Percentiles rank a stretch among this genome's conserved stretches.
Evolutionary conservation across 75 land plant species (phyloP).

Genomic region (Chamaecyparis obtusa): DNA sequence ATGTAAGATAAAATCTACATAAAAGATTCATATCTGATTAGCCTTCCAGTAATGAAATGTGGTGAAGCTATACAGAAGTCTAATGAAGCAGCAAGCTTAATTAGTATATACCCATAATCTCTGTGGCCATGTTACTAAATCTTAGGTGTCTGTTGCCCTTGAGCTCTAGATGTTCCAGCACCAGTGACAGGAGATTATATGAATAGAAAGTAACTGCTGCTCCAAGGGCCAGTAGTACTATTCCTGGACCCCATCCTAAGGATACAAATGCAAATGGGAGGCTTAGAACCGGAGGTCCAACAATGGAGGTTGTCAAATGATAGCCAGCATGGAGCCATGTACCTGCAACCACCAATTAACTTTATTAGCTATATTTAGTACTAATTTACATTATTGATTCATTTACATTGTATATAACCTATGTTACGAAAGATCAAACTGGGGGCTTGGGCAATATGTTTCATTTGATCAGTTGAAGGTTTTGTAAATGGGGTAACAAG

Average conservation of each 20-base stretch:
- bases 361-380: not conserved
- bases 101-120: constrained; percentile 49
- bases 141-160: constrained; percentile 55
- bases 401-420: not conserved
- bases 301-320: constrained; percentile 84
- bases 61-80: not conserved
- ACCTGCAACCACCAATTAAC: constrained; percentile 30
- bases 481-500: no score
- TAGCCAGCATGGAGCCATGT: constrained; percentile 85
- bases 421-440: no score
- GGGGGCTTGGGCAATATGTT: no score
- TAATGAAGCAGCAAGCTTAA: not conserved
- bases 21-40: not conserved
- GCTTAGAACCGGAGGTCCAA: constrained; percentile 65
- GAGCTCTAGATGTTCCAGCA: constrained; percentile 64
- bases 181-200: constrained; percentile 60
- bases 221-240: constrained; percentile 37
- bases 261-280: constrained; percentile 67
- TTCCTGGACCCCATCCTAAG: constrained; percentile 64
- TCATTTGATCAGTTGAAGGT: no score
- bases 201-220: constrained; percentile 73
- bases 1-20: not conserved
- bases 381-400: not conserved
- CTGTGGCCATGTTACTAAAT: constrained; percentile 62
- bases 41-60: no score